Conservation (phyloP, 345 rosid genomes). For the Rhizophora apiculata region DNA sequence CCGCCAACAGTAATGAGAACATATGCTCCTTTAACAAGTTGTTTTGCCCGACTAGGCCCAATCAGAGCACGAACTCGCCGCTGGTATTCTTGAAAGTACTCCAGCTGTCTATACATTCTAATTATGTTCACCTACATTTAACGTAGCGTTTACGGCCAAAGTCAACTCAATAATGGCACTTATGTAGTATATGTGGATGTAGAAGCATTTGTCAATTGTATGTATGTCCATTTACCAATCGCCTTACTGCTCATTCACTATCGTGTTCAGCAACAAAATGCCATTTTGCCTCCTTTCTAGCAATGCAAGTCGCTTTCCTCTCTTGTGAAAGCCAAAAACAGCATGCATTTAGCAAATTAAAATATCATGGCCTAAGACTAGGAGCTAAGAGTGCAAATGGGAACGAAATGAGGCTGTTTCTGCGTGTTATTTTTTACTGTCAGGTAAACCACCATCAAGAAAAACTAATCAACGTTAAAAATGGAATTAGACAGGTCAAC, state of each 20-base stretch:
- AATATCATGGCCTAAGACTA: too few species aligned
- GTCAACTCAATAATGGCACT: background rate
- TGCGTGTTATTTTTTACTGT: too few species aligned
- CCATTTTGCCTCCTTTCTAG: too few species aligned
- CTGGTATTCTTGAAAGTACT: slow-evolving; percentile 61
- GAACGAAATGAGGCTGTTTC: too few species aligned
- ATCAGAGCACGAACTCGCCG: slow-evolving; percentile 40
- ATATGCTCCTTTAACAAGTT: slow-evolving; percentile 48
- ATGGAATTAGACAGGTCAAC: slow-evolving; percentile 2
- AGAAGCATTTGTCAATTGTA: too few species aligned
- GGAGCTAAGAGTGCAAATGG: too few species aligned
- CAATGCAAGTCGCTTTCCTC: too few species aligned
- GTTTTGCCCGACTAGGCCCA: slow-evolving; percentile 40
- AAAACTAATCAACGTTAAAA: background rate
- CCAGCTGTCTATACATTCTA: slow-evolving; percentile 53
- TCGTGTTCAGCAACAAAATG: too few species aligned
- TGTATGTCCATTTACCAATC: too few species aligned
- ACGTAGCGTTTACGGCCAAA: background rate
- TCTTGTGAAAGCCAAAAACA: background rate
- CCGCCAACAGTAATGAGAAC: slow-evolving; percentile 57
- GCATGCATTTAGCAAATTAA: too few species aligned
- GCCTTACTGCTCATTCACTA: too few species aligned
- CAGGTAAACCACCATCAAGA: background rate
- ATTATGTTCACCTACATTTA: slow-evolving; percentile 56
- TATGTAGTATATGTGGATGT: background rate